Evolutionary conservation across 495 filamentous ascomycete genomes (phyloP).

Genomic region (Neurospora tetraspora): DNA sequence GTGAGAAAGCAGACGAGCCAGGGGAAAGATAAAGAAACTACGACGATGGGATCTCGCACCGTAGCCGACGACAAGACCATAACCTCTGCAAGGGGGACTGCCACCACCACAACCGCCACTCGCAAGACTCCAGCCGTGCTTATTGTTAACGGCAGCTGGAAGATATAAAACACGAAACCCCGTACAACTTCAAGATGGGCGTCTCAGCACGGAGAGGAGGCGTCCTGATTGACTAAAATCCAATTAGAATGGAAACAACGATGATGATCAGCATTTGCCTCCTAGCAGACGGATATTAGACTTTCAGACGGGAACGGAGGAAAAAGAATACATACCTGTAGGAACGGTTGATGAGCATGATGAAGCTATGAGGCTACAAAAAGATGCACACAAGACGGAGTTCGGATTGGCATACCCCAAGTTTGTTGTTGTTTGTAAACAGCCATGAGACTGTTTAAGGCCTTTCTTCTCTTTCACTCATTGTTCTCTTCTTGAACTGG

Average conservation of each 20-base stretch:
- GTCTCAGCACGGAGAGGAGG: neutral
- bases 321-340: neutral
- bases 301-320: neutral
- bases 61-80: neutral
- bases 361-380: neutral
- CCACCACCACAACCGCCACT: neutral
- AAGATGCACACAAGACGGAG: neutral
- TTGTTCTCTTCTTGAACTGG: neutral
- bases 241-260: neutral
- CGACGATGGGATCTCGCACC: neutral
- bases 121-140: neutral
- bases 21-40: neutral
- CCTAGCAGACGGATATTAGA: neutral
- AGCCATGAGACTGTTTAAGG: neutral
- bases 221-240: neutral
- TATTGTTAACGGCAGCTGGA: neutral
- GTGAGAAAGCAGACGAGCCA: neutral
- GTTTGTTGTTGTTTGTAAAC: neutral
- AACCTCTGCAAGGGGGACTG: neutral
- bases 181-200: neutral
- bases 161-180: neutral
- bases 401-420: neutral
- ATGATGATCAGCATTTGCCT: neutral
- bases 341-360: neutral
- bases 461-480: too few species aligned